Evolutionary conservation across 2,329 filamentous ascomycete genomes (phyloP).

Genomic region (Diaporthe citriasiana): DNA sequence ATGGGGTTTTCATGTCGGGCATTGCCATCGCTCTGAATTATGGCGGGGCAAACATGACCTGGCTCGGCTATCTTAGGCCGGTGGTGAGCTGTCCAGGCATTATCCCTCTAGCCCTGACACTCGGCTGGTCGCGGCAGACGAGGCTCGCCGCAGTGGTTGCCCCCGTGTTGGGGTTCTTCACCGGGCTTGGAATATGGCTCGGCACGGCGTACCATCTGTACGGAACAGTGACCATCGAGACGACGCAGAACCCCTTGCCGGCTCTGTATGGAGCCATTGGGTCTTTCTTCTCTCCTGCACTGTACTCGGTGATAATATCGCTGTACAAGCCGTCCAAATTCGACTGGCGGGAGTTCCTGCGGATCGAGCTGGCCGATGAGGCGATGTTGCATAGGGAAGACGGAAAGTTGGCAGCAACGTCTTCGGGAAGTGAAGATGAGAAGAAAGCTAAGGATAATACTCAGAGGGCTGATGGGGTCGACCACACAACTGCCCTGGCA

Average conservation of each 20-base stretch:
- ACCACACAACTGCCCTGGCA: not conserved
- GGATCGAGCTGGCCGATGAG: conserved; percentile 61
- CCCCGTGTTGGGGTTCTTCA: conserved; percentile 59
- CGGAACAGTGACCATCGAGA: conserved; percentile 56
- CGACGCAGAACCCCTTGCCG: conserved; percentile 56
- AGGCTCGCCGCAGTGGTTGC: conserved; percentile 53
- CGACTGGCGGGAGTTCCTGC: conserved; percentile 57
- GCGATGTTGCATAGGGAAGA: conserved; percentile 44
- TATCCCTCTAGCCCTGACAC: conserved; percentile 59
- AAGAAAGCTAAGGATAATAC: not conserved
- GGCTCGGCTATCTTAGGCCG: conserved; percentile 51
- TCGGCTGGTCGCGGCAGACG: conserved; percentile 62
- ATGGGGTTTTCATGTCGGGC: conserved; percentile 62
- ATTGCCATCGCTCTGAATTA: conserved; percentile 63
- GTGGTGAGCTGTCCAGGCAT: conserved; percentile 53
- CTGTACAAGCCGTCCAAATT: conserved; percentile 53
- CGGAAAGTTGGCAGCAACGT: not conserved
- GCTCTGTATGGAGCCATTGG: conserved; percentile 60
- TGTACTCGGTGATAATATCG: conserved; percentile 62
- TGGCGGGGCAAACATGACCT: conserved; percentile 63
- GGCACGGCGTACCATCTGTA: conserved; percentile 55
- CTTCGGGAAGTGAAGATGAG: conserved; percentile 21
- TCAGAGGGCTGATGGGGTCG: not conserved
- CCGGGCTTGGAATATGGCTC: conserved; percentile 61
- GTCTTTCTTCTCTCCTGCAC: conserved; percentile 60